Evolutionary conservation across 179 eudicot genomes (phyloP), one percentile per base, ranked within the genome.

Genomic region (Silene vulgaris): DNA sequence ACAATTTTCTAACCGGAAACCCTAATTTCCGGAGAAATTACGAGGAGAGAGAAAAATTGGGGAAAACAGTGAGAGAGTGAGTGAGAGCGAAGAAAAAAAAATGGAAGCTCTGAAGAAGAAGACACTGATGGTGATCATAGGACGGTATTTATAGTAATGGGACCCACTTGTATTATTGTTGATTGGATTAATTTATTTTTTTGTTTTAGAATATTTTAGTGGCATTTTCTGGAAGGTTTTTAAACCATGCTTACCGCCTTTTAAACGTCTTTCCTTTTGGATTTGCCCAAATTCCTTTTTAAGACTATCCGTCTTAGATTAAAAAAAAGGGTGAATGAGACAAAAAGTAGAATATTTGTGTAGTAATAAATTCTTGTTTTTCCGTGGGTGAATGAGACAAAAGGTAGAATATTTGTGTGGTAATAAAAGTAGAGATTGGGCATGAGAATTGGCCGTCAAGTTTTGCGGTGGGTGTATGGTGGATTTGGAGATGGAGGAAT

Each of bases 141-240:
- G 78, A 67, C 37, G 43, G 12, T 60, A 69, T 69, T 60, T 76
- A 60, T 60, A 40, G 29, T 8, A 8, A 29, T 13, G 40, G 72
- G 75, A 69, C 82, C 78, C 78, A 79, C 81, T 69, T 73, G 35
- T 26, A 59, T 7, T 59, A 11, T 45, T 45, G 52, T 45, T 45
- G 13, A 11, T 45, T 45, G 14, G 48, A 40, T 59, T 59, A 19
- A 17, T 1, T 59, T 57, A 43, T 2, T 59, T 19, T 59, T 12
- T 26, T 2, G 16, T 64, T 23, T 45, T 45, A 9, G 13, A 45
- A 45, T 45, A 45, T 11, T 45, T 45, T 9, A 45, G 52, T 35
- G 12, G 32, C 3, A 21, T 62, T 62, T 62, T 62, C 30, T 62
- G 66, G 66, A 62, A 21, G 66, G 66, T 62, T 62, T 62, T 62